These are phyloP conservation scores for Cutaneotrichosporon sp. DNA, from an alignment of 1,284 basidiomycete species.

Conservation along the genomic window DNA sequence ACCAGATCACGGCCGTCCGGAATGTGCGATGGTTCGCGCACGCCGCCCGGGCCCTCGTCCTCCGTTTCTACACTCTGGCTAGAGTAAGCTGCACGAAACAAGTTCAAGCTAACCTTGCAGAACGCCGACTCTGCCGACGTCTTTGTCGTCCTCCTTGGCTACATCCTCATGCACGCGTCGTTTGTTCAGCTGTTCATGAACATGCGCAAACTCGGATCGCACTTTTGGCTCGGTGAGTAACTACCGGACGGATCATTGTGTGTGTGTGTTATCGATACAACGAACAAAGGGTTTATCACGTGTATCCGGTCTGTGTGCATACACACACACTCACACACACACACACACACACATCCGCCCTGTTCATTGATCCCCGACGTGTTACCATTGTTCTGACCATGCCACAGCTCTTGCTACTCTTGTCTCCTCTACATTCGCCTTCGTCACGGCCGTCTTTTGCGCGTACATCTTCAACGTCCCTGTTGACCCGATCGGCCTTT, in stretches of 20 bases:
- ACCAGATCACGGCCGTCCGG: constrained; percentile 61
- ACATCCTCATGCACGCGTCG: constrained; percentile 91
- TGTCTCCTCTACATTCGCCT: constrained; percentile 76
- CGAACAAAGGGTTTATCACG: neutral
- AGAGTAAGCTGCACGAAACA: constrained; percentile 49
- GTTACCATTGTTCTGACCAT: constrained; percentile 10
- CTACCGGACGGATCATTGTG: neutral
- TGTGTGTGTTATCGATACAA: no score
- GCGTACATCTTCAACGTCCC: constrained; percentile 78
- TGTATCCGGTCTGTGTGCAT: neutral
- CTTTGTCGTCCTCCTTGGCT: constrained; percentile 88
- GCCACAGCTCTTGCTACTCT: constrained; percentile 66
- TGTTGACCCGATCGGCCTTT: constrained; percentile 82
- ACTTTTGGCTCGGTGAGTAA: constrained; percentile 68
- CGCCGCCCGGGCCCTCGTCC: constrained; percentile 68
- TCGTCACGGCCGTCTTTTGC: constrained; percentile 78
- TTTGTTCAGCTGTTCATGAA: constrained; percentile 86
- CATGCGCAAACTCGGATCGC: constrained; percentile 77
- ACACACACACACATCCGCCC: no score
- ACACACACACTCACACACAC: no score
- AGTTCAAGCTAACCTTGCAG: constrained; percentile 44
- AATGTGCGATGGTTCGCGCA: constrained; percentile 81
- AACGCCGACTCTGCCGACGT: constrained; percentile 96
- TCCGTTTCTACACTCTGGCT: constrained; percentile 80
- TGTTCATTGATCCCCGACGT: no score